Evolutionary conservation across 306 rosid genomes (phyloP), one percentile per base, ranked within the genome.

Genomic region (Prunus mongolica): DNA sequence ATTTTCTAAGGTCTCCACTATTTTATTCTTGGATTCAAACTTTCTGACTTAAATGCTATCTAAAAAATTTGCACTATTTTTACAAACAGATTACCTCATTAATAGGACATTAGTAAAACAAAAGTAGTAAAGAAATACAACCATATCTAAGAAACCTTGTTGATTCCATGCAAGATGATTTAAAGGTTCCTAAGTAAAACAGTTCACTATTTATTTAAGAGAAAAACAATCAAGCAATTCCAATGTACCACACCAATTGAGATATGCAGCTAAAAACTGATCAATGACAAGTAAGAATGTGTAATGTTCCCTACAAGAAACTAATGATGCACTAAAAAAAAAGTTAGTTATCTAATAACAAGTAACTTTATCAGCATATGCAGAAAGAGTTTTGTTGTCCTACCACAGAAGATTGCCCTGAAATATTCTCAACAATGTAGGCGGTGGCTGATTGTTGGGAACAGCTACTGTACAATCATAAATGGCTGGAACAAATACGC

Each of bases 401-500:
- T 91, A 93, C 98, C 93, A 89, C 77, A 65, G 80, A 78, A 81
- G 97, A 84, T 71, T 81, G 83, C 60, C 93, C 88, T 86, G 79
- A 51, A 91, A 82, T 60, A 94, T 61, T 78, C 89, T 88, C 86
- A 86, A 64, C 76, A 94, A 6, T 20, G 98, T 90, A 30, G 98
- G 98, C 24, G 91, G 77, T 77, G 87, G 77, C 72, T 86, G 90
- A 60, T 50, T 55, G 28, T 81, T 85, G 30, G 96, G 79, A 83
- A 88, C 77, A 10, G 84, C 88, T 60, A 90, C 76, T n/a, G 98
- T 94, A 75, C 91, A 91, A 77, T 94, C 94, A 81, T 94, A 94
- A 74, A 94, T 84, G 51, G 89, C 97, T 34, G 91, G 96, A 80
- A 92, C 82, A 65, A 77, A 87, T 38, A 76, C 45, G 28, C 97